Evolutionary conservation across 202 grass and related monocot species (phyloP), one percentile per base, ranked within the genome.

Genomic region (Zoysia matrella): DNA sequence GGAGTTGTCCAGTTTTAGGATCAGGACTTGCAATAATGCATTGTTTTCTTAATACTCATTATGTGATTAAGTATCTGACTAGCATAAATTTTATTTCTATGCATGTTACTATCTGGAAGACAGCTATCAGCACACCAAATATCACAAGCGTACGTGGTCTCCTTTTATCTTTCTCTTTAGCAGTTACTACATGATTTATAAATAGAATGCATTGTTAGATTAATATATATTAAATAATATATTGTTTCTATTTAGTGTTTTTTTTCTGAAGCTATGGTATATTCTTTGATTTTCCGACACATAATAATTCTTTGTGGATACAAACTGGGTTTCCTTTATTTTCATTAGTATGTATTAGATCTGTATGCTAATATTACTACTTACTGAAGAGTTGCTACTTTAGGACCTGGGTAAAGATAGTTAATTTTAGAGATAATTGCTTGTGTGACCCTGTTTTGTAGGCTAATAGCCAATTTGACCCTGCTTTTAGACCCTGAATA

Each of bases 121-220:
- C 90, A 98, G 95, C 82, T 98, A 98, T 30, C 95, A 98, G 82
- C 95, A 98, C 85, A 98, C 95, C 69, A 95, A 95, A 72, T 98
- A 98, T 81, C 95, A 98, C 71, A 98, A 95, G 74, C 95, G 92
- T 98, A 95, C 14, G 92, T 89, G 7, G 2, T 69, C 60, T 70
- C 57, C 55, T 78, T 88, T 74, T 77, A 67, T 14, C 41, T 60
- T 73, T 30, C 45, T 82, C 78, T 18, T 64, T 82, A 70, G 3
- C 4, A 47, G n/a, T 16, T 47, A 7, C 52, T 62, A 36, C 13
- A 76, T 70, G 39, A 46, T 64, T 61, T 76, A 14, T 64, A 11
- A 2, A 43, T 48, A 73, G 40, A 72, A 64, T 53, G 43, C 46
- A 82, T 64, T 16, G 6, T 64, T n/a, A 7, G 11, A 9, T 14